These are phyloP conservation scores for Cutaneotrichosporon curvatum DNA, from an alignment of 1,284 basidiomycete genomes.

Conservation along the genomic window DNA sequence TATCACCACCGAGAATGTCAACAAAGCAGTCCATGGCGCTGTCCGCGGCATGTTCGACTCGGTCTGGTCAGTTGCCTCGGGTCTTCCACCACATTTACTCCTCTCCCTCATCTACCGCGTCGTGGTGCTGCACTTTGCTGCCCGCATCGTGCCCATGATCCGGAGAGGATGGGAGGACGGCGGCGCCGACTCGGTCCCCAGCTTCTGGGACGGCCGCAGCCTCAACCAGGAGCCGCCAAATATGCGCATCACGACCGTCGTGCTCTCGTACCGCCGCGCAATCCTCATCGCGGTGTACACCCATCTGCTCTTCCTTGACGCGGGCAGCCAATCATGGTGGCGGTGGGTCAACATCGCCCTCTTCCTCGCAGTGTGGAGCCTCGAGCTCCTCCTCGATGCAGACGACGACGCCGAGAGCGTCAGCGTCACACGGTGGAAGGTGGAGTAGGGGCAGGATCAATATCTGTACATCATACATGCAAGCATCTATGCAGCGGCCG, in stretches of 20 bases:
- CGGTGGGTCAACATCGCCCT: slow-evolving; percentile 46
- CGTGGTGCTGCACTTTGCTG: slow-evolving; percentile 74
- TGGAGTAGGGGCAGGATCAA: slow-evolving; percentile 26
- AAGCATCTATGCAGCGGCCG: slow-evolving; percentile 1
- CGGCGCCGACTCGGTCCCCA: slow-evolving; percentile 19
- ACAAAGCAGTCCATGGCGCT: slow-evolving; percentile 19
- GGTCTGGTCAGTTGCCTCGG: slow-evolving; percentile 26
- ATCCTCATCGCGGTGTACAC: slow-evolving; percentile 48
- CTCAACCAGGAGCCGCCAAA: slow-evolving; percentile 44
- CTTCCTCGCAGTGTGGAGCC: slow-evolving; percentile 44
- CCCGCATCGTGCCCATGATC: slow-evolving; percentile 68
- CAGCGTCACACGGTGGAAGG: slow-evolving; percentile 35
- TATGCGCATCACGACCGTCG: slow-evolving; percentile 43
- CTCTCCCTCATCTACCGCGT: slow-evolving; percentile 76
- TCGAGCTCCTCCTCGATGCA: slow-evolving; percentile 44
- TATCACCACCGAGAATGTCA: slow-evolving; percentile 16
- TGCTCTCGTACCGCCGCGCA: slow-evolving; percentile 43
- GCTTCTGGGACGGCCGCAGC: slow-evolving; percentile 42
- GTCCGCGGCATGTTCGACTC: slow-evolving; percentile 27
- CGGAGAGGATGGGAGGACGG: slow-evolving; percentile 49
- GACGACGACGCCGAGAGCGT: slow-evolving; percentile 41
- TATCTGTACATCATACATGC: background rate
- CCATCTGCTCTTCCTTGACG: slow-evolving; percentile 45
- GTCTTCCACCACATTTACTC: slow-evolving; percentile 48
- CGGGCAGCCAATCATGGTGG: slow-evolving; percentile 47